Conservation (phyloP, 345 rosid species). For the Syzygium aromaticum region DNA sequence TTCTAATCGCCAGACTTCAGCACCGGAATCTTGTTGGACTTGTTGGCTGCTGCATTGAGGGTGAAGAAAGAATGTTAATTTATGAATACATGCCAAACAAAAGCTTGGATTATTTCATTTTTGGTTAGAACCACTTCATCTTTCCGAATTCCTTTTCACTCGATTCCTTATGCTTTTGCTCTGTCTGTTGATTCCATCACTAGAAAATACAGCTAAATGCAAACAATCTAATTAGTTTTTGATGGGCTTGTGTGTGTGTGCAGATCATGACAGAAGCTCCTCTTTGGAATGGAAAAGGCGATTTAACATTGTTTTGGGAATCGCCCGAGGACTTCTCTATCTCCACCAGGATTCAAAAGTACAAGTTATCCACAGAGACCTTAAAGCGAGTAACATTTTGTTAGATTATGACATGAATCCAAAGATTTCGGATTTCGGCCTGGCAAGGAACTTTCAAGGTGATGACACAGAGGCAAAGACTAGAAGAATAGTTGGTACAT, state of each 20-base stretch:
- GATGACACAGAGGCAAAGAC: background rate
- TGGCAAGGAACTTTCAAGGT: background rate
- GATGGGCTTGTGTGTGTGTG: background rate
- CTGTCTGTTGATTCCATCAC: too few relatives aligned
- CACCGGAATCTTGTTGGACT: constrained; percentile 9
- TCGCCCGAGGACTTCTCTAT: too few relatives aligned
- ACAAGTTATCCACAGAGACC: too few relatives aligned
- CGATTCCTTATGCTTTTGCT: too few relatives aligned
- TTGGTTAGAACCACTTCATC: constrained; percentile 14
- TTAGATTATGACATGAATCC: too few relatives aligned
- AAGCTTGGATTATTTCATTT: constrained; percentile 31
- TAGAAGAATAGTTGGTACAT: background rate
- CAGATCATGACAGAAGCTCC: constrained; percentile 20
- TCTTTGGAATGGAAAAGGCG: background rate
- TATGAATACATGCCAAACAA: constrained; percentile 31
- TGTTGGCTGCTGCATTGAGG: constrained; percentile 29
- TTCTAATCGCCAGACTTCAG: constrained; percentile 26
- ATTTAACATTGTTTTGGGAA: too few relatives aligned
- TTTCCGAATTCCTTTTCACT: too few relatives aligned
- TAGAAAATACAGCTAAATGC: too few relatives aligned
- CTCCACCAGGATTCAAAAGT: too few relatives aligned
- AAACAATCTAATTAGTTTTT: too few relatives aligned
- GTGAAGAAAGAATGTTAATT: constrained; percentile 19
- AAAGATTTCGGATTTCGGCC: too few relatives aligned
- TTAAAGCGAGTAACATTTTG: too few relatives aligned